These are phyloP conservation scores for Phytophthora tubulina DNA, from an alignment of 352 stramenopile genomes.

Conservation along the genomic window DNA sequence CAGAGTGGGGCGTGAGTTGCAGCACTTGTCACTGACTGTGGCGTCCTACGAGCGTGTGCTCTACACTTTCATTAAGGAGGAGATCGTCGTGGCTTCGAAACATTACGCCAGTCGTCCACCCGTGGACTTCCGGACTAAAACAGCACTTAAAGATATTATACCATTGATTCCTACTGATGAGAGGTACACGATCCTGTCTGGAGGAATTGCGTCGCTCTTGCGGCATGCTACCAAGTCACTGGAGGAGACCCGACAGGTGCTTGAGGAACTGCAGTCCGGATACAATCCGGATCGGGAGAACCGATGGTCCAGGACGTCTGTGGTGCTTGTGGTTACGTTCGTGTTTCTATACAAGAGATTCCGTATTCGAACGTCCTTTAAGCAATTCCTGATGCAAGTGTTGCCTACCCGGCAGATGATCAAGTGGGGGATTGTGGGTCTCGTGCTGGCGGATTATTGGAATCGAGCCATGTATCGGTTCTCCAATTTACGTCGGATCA, in stretches of 20 bases:
- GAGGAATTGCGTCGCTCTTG: constrained; percentile 80
- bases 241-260: constrained; percentile 79
- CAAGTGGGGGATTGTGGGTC: constrained; percentile 63
- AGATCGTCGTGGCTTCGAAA: constrained; percentile 87
- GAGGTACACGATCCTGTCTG: constrained; percentile 84
- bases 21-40: constrained; percentile 88
- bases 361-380: constrained; percentile 71
- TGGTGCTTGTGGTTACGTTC: constrained; percentile 56
- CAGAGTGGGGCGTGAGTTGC: constrained; percentile 82
- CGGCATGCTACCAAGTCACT: constrained; percentile 86
- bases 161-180: constrained; percentile 85
- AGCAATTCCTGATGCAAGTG: constrained; percentile 71
- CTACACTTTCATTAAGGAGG: constrained; percentile 91
- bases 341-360: constrained; percentile 84
- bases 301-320: constrained; percentile 84
- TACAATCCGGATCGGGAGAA: constrained; percentile 89
- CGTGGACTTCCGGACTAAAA: constrained; percentile 83
- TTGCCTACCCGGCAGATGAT: constrained; percentile 70
- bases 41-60: constrained; percentile 86
- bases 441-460: constrained; percentile 78
- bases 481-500: constrained; percentile 86
- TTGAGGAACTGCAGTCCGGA: constrained; percentile 82
- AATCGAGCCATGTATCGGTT: constrained; percentile 84
- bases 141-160: constrained; percentile 90
- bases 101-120: constrained; percentile 56